Evolutionary conservation across 768 basidiomycete species (phyloP), one percentile per base, ranked within the genome.

Genomic region (Boletus bicolor): DNA sequence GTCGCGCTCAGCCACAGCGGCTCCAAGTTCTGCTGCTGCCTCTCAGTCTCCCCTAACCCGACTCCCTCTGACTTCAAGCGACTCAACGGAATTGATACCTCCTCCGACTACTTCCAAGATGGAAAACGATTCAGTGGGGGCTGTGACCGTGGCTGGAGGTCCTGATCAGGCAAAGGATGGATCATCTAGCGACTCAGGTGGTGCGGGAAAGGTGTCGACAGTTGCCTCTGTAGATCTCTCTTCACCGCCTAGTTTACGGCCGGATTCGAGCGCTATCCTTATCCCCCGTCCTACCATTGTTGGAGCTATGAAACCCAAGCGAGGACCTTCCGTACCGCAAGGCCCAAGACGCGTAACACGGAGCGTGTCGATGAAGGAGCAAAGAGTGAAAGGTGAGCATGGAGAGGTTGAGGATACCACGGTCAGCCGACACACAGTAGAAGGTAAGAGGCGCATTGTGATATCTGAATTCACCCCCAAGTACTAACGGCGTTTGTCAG

Each of bases 341-440:
- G 57, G 51, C 15, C n/a, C 56, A 24, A 64, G 54, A 38, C 71
- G 67, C 7, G 32, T 71, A 12, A 71, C 70, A 12, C 58, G 70
- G 30, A 71, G 70, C 34, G 53, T 62, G 9, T 72, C 69, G 15
- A 44, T 72, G 60, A 72, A 59, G 46, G 59, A 63, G 32, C 53
- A 60, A 45, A 53, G 49, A 8, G 44, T 53, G 26, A 59, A 55
- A 39, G 21, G 47, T 15, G 53, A 45, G 3, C 42, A 17, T 28
- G 8, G 47, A 39, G 49, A 55, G 35, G 24, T 19, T 12, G 49
- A 59, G 21, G 49, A 44, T 44, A 17, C 19, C 10, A 30, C 24
- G 15, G 28, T 28, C 44, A 35, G 21, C 5, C 17, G 21, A 36
- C 12, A 43, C 9, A 19, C 30, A 24, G 8, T 24, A n/a, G 37